Evolutionary conservation across 768 basidiomycete species (phyloP).

Genomic region (Tricholoma flavovirens): DNA sequence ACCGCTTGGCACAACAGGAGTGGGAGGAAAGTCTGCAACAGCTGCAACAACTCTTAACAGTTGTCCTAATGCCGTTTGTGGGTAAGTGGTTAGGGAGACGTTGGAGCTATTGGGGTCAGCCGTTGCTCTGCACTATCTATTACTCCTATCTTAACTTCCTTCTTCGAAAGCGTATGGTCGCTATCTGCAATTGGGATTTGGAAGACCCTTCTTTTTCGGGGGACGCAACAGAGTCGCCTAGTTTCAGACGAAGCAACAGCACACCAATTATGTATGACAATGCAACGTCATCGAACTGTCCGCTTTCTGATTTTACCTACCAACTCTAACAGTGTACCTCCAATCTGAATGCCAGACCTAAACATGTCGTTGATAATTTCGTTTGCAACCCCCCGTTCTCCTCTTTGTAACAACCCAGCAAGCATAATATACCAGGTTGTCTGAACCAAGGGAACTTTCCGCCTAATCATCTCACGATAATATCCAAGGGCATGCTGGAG

Average conservation of each 20-base stretch:
- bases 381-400: conserved; percentile 56
- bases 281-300: conserved; percentile 3
- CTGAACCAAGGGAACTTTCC: conserved; percentile 40
- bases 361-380: conserved; percentile 60
- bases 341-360: conserved; percentile 37
- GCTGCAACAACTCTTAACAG: conserved; percentile 71
- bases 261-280: background rate
- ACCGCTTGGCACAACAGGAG: conserved; percentile 75
- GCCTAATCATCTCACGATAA: conserved; percentile 54
- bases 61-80: conserved; percentile 78
- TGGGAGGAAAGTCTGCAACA: conserved; percentile 91
- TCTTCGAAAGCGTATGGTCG: conserved; percentile 55
- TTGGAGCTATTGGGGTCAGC: conserved; percentile 82
- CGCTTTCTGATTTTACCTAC: conserved; percentile 42
- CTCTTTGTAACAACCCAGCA: conserved; percentile 50
- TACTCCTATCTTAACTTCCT: conserved; percentile 6
- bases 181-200: conserved; percentile 58
- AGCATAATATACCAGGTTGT: conserved; percentile 80
- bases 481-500: conserved; percentile 50
- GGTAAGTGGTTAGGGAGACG: conserved; percentile 86
- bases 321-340: conserved; percentile 40
- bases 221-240: conserved; percentile 19
- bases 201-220: conserved; percentile 59
- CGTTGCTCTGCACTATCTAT: conserved; percentile 10
- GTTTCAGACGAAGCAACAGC: background rate